Evolutionary conservation across 2,329 filamentous ascomycete genomes (phyloP).

Genomic region (Rhynchosporium secalis): DNA sequence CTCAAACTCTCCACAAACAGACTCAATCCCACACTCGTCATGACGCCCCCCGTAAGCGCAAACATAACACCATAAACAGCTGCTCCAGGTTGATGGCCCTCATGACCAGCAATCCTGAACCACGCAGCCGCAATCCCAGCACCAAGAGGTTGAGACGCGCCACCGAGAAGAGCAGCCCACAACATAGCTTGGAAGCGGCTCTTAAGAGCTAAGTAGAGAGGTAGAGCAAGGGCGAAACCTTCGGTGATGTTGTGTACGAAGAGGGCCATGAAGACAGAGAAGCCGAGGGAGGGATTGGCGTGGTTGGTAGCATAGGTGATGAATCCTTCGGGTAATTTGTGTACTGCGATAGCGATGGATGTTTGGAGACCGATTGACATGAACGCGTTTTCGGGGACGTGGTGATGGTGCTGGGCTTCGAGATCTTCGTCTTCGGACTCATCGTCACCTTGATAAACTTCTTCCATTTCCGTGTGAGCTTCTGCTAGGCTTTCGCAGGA

Average conservation of each 20-base stretch:
- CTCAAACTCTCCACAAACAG: conserved; percentile 84
- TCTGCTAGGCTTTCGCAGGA: conserved; percentile 18
- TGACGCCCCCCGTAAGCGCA: conserved; percentile 86
- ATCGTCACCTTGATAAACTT: conserved; percentile 4
- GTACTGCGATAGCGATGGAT: conserved; percentile 88
- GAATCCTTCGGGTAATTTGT: conserved; percentile 87
- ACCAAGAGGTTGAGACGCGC: conserved; percentile 82
- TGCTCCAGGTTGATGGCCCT: conserved; percentile 51
- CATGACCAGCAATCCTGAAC: conserved; percentile 69
- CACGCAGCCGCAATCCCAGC: conserved; percentile 81
- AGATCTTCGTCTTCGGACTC: conserved; percentile 27
- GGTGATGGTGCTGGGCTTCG: conserved; percentile 71
- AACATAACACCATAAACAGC: conserved; percentile 80
- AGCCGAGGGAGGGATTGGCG: conserved; percentile 82
- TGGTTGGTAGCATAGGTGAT: conserved; percentile 98
- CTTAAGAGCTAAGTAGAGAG: conserved; percentile 85
- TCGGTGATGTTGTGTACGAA: conserved; percentile 99
- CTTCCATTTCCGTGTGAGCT: conserved; percentile 20
- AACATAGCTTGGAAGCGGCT: conserved; percentile 79
- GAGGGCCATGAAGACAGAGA: conserved; percentile 90
- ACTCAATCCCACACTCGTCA: conserved; percentile 89
- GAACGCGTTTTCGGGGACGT: conserved; percentile 92
- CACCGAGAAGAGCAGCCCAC: conserved; percentile 81
- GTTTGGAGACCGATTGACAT: conserved; percentile 95
- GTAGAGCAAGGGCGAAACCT: conserved; percentile 90